Evolutionary conservation across 352 stramenopile species (phyloP).

Genomic region (Phytopythium delawarense): DNA sequence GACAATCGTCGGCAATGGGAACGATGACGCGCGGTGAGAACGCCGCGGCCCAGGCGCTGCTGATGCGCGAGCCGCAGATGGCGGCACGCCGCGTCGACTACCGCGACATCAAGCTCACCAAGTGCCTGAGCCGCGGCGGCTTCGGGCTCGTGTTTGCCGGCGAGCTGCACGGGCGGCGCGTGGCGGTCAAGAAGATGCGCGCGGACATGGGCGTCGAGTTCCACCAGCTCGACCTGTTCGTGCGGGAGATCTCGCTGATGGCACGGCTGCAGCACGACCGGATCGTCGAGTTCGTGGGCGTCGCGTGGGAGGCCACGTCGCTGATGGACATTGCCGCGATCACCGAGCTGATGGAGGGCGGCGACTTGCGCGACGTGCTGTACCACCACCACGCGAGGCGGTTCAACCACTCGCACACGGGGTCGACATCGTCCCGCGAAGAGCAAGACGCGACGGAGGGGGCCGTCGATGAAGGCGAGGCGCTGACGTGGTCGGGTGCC

Average conservation of each 20-base stretch:
- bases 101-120: conserved; percentile 30
- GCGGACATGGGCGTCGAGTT: conserved; percentile 16
- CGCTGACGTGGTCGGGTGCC: conserved; percentile 26
- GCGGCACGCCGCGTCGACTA: conserved; percentile 33
- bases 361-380: conserved; percentile 43
- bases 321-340: conserved; percentile 33
- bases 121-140: conserved; percentile 32
- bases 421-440: neutral
- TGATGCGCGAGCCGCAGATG: conserved; percentile 33
- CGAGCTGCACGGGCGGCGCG: conserved; percentile 19
- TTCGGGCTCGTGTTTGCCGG: conserved; percentile 40
- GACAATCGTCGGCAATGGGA: neutral
- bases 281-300: conserved; percentile 42
- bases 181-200: conserved; percentile 45
- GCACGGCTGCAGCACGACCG: conserved; percentile 30
- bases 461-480: conserved; percentile 3
- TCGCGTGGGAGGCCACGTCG: conserved; percentile 28
- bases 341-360: conserved; percentile 52
- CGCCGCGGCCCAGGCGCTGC: neutral
- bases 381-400: conserved; percentile 14
- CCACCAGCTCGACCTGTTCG: conserved; percentile 29
- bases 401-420: neutral
- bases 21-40: neutral
- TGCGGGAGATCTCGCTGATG: conserved; percentile 39
- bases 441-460: neutral